Base-by-base conservation (phyloP, 768 basidiomycete genomes). In the Russula lepida region DNA sequence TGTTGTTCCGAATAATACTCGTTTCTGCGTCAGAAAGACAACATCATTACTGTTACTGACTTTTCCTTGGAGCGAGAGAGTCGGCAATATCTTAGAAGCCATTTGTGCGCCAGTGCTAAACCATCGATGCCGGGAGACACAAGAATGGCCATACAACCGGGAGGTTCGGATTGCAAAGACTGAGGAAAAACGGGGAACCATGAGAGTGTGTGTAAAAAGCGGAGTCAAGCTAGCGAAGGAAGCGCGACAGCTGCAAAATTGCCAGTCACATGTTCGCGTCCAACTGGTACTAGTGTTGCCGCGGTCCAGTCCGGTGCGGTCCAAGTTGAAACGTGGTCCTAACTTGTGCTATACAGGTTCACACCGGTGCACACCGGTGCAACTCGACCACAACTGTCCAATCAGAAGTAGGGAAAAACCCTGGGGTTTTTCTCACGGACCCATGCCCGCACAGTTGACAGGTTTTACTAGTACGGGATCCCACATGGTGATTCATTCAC, bases 21-120 rank as follows among this genome's bases (percentile, higher is more conserved):
- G n/a, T 27, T 37, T 44, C 7, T 19, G 12, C 59, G 2, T 49
- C 57, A 58, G 21, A 28, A 9, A 17, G 12, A 44, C 27, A 32
- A 57, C 39, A 35, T 43, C 53, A 59, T 30, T 52, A 47, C 73
- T 65, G 54, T 30, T 52, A 47, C 73, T 65, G 54, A 86, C 90
- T 79, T 89, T 92, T 69, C 80, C 81, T 70, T 83, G 77, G 77
- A 95, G 81, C 11, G 91, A 92, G 69, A 95, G 88, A 28, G 81
- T 79, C 11, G 86, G 81, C 39, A 95, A 79, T 5, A 84, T 83
- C 68, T 76, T 82, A 15, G 78, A 67, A 56, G 66, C 54, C 51
- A 62, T 62, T 32, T 66, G 57, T 52, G 62, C 46, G 52, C 60
- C 58, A 57, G 50, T 37, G 64, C 52, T 67, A 63, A 63, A 66